Conservation (phyloP, 169 alveolate species). For the Eimeria sp. region DNA sequence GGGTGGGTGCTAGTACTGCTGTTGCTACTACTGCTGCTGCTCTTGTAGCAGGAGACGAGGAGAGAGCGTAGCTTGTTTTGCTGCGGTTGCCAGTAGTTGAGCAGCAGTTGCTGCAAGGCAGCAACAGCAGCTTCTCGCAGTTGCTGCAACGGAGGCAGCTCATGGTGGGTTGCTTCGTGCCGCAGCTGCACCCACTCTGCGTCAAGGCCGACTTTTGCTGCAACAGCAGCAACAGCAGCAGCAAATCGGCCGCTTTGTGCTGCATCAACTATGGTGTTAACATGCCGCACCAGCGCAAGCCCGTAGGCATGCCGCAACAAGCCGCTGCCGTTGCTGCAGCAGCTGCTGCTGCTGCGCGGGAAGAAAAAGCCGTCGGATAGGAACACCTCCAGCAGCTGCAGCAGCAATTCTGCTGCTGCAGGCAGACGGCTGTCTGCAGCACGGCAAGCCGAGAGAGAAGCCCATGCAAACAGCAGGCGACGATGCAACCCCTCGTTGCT, state of each 20-base stretch:
- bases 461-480: constrained; percentile 4
- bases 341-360: background rate
- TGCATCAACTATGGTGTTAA: constrained; percentile 14
- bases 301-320: constrained; percentile 45
- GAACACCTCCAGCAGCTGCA: constrained; percentile 15
- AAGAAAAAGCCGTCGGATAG: background rate
- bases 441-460: background rate
- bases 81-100: constrained; percentile 54
- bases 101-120: background rate
- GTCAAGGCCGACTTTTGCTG: constrained; percentile 37
- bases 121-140: constrained; percentile 44
- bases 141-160: constrained; percentile 55
- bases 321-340: no score
- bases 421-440: constrained; percentile 14
- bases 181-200: constrained; percentile 74
- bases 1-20: background rate
- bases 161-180: constrained; percentile 74
- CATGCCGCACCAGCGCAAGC: constrained; percentile 39
- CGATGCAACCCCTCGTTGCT: background rate
- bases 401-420: background rate
- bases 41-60: constrained; percentile 28
- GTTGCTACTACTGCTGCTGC: constrained; percentile 26
- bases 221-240: constrained; percentile 66
- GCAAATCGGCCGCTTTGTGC: no score
- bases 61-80: background rate